Evolutionary conservation across 1,139 yeast genomes (phyloP).

Genomic region (Candida sanyaensis): DNA sequence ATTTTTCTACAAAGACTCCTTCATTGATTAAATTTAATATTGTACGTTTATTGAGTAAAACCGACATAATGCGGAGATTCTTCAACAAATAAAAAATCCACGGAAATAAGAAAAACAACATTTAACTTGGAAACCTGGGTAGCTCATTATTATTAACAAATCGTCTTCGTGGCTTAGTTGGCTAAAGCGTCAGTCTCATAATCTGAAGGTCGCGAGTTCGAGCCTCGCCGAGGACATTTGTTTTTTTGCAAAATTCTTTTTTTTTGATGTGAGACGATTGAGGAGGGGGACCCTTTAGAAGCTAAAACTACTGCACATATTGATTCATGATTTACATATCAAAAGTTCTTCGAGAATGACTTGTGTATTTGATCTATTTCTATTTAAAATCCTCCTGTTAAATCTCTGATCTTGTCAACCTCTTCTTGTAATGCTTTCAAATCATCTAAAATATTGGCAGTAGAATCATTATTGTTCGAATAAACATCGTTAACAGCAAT

Average conservation of each 20-base stretch:
- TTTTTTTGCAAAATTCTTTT: conserved; percentile 12
- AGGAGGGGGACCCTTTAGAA: too few species aligned
- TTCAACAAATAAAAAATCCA: background rate
- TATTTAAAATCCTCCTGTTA: conserved; percentile 50
- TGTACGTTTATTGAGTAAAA: too few species aligned
- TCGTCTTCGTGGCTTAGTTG: conserved; percentile 43
- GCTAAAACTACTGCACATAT: too few species aligned
- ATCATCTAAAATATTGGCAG: conserved; percentile 58
- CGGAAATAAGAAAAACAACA: background rate
- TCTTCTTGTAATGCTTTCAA: conserved; percentile 64
- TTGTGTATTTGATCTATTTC: conserved; percentile 2
- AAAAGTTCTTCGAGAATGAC: background rate
- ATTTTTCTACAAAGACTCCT: too few species aligned
- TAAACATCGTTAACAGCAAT: conserved; percentile 17
- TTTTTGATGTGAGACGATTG: background rate
- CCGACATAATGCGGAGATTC: background rate
- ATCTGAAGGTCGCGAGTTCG: conserved; percentile 52
- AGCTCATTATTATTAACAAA: background rate
- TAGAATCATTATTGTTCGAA: conserved; percentile 30
- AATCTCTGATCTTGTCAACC: conserved; percentile 54
- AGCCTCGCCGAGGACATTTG: conserved; percentile 51
- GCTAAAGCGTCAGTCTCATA: conserved; percentile 54
- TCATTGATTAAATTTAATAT: too few species aligned
- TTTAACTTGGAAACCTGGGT: background rate
- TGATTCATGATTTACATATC: background rate